phyloP scores from a whole-genome alignment of 305 asterid species.

The Rubia peregrina region DNA sequence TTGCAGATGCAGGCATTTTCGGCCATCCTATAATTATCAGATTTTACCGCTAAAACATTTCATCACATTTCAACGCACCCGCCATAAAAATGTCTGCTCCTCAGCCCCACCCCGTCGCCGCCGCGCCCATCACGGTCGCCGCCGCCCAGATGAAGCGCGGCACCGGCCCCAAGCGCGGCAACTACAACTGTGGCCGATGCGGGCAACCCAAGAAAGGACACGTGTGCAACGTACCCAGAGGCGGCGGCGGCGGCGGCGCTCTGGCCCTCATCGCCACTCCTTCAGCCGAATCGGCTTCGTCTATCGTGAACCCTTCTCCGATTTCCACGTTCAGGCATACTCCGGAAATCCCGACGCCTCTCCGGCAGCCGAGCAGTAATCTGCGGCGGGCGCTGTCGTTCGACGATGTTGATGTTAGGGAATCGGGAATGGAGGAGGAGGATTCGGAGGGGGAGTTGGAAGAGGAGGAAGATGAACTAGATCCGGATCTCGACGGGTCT shows the following conservation, averaged over 20 bases:
- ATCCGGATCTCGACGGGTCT: conserved; percentile 38
- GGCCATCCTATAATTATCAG: not conserved
- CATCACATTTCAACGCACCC: not conserved
- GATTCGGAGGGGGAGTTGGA: conserved; percentile 34
- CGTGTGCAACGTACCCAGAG: conserved; percentile 28
- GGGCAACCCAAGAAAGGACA: conserved; percentile 90
- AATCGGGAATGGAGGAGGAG: conserved; percentile 28
- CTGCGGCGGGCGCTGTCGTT: conserved; percentile 70
- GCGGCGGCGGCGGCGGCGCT: not conserved
- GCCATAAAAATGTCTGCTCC: conserved; percentile 44
- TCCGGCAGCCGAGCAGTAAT: conserved; percentile 20
- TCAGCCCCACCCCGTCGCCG: conserved; percentile 70
- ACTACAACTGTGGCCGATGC: conserved; percentile 85
- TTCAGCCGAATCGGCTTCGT: conserved; percentile 20
- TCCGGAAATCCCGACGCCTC: conserved; percentile 26
- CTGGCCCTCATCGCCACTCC: conserved; percentile 32
- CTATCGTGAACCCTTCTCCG: conserved; percentile 27
- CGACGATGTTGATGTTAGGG: conserved; percentile 50
- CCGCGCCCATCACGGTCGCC: conserved; percentile 56
- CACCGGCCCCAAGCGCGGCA: conserved; percentile 73
- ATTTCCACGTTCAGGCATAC: conserved; percentile 27
- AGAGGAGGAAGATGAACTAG: conserved; percentile 36
- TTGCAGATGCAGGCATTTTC: not conserved
- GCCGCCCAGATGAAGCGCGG: conserved; percentile 32
- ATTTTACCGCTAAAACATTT: not conserved